Evolutionary conservation across 2,329 filamentous ascomycete species (phyloP), one percentile per base, ranked within the genome.

Genomic region (Aspergillus sojae): DNA sequence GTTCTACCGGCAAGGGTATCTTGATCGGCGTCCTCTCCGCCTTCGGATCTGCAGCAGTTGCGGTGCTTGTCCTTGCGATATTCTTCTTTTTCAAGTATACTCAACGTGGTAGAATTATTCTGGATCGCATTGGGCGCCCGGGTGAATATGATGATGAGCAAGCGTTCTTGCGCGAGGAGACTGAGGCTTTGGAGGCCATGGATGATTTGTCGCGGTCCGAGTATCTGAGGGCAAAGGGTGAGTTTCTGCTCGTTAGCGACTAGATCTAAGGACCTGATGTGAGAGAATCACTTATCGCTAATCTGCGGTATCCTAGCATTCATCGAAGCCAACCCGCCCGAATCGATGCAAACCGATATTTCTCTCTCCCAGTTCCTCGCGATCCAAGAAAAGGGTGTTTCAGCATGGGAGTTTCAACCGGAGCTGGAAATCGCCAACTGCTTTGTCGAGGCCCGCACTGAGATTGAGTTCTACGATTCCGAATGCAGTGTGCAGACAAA

Each of bases 331-430:
- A 97, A 98, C 75, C 95, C 94, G 3, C 93, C 95, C 68, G 95
- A 99, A 78, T 98, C 95, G 9, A 83, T 94, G 63, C 93, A 95
- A 74, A 98, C 95, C 70, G 95, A 99, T 76, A 99, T 99, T 68
- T 98, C 95, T 26, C 82, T 99, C 67, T 98, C 95, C 41, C 95
- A 99, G 77, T 98, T 97, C 77, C 86, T 99, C 63, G 95, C 95
- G 48, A 99, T 99, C 69, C 95, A 99, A 81, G 95, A 99, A 82
- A 99, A 99, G 79, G 95, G 95, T 57, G 94, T 99, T n/a, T 97
- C 95, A 5, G 95, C 95, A 7, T 99, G 95, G 95, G 95, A 99
- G 78, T 99, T 99, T 74, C 95, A 98, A 78, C 95, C 95, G n/a
- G 95, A 99, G 78, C 82, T 98, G 41, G 95, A 99, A 79, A 97